Evolutionary conservation across 2,329 filamentous ascomycete genomes (phyloP).

Genomic region (Neopestalotiopsis sp.): DNA sequence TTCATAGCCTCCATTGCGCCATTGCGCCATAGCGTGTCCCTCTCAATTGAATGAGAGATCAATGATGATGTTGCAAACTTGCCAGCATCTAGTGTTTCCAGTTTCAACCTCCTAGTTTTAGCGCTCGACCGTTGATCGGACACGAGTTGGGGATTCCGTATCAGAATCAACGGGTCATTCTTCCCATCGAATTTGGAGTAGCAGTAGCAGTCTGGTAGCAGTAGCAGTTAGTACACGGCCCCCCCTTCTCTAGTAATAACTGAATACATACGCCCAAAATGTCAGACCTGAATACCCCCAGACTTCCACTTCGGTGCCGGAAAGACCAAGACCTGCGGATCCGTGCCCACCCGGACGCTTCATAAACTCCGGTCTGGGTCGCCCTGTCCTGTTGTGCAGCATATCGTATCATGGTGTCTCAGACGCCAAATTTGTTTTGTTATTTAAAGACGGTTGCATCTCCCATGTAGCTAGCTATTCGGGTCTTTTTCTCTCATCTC

Average conservation of each 20-base stretch:
- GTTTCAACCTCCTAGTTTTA: too few species aligned
- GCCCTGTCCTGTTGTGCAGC: background rate
- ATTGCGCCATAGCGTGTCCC: too few species aligned
- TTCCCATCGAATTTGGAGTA: too few species aligned
- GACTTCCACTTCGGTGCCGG: background rate
- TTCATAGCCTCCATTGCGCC: too few species aligned
- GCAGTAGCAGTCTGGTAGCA: too few species aligned
- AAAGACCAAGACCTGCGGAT: background rate
- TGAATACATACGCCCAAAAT: background rate
- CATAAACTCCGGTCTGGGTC: constrained; percentile 7
- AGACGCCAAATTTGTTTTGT: background rate
- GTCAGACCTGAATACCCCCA: background rate
- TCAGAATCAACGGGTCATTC: too few species aligned
- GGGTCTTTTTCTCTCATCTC: background rate
- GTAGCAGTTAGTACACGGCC: background rate
- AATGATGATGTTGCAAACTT: too few species aligned
- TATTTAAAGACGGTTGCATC: background rate
- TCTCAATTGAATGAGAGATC: too few species aligned
- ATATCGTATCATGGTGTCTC: background rate
- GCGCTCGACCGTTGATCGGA: too few species aligned
- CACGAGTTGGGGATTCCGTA: too few species aligned
- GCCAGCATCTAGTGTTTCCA: too few species aligned
- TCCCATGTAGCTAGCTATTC: background rate
- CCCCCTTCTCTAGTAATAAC: background rate
- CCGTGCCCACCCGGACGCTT: constrained; percentile 4